A percentile compares a stretch with the other conserved stretches of the same genome.
Conservation (phyloP, 352 stramenopile species). For the Phytophthora palmivora region DNA sequence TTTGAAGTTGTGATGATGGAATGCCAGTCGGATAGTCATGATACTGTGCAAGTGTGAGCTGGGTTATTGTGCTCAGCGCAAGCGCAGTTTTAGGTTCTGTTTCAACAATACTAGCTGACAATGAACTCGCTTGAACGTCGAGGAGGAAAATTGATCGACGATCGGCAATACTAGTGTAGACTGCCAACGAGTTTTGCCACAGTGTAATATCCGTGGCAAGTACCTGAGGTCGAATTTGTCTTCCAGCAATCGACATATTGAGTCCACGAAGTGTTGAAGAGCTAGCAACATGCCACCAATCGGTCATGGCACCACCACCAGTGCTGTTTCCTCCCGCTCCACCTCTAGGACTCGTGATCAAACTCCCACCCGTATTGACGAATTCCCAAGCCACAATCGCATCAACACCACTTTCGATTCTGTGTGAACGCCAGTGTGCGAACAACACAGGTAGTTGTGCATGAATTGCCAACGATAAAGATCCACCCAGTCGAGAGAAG, state of each 20-base stretch:
- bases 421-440: slow-evolving; percentile 47
- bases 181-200: slow-evolving; percentile 39
- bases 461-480: slow-evolving; percentile 56
- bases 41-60: slow-evolving; percentile 74
- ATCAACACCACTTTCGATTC: slow-evolving; percentile 28
- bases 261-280: slow-evolving; percentile 12
- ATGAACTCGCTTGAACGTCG: slow-evolving; percentile 20
- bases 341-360: slow-evolving; percentile 37
- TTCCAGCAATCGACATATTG: background rate
- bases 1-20: slow-evolving; percentile 49
- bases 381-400: slow-evolving; percentile 36
- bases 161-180: slow-evolving; percentile 34
- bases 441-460: slow-evolving; percentile 49
- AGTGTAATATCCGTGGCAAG: slow-evolving; percentile 23
- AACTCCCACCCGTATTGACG: slow-evolving; percentile 17
- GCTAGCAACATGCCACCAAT: slow-evolving; percentile 37
- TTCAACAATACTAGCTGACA: slow-evolving; percentile 1
- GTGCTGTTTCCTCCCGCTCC: slow-evolving; percentile 35
- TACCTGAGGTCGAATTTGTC: slow-evolving; percentile 1
- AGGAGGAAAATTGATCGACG: slow-evolving; percentile 33
- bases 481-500: slow-evolving; percentile 59
- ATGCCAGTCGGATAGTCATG: slow-evolving; percentile 59
- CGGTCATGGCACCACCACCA: slow-evolving; percentile 27
- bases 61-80: slow-evolving; percentile 36
- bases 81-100: slow-evolving; percentile 15